Evolutionary conservation across 73 alveolate genomes (phyloP).

Genomic region (Breviolum minutum): DNA sequence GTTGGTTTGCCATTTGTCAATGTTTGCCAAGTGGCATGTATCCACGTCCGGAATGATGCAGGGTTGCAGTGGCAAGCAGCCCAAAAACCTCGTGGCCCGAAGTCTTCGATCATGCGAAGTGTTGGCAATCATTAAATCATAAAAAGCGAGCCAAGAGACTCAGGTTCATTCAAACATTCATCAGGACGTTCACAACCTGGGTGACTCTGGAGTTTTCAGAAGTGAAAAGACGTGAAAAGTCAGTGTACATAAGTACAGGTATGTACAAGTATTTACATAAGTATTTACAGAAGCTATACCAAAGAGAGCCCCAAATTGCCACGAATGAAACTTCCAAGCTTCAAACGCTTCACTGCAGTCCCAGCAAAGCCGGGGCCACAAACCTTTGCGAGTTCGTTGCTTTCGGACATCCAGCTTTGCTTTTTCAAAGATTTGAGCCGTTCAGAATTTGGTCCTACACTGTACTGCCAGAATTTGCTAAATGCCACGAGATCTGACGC

Average conservation of each 20-base stretch:
- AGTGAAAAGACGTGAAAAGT: background rate
- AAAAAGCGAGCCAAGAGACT: background rate
- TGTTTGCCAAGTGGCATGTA: constrained; percentile 9
- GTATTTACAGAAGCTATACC: background rate
- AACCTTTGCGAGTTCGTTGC: background rate
- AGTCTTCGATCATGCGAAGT: background rate
- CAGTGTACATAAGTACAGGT: background rate
- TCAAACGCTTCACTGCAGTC: background rate
- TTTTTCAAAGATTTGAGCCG: too few relatives aligned
- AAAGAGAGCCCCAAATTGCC: background rate
- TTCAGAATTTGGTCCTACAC: too few relatives aligned
- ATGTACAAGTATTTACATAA: background rate
- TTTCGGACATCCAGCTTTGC: background rate
- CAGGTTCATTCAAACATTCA: background rate
- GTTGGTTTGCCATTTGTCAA: too few relatives aligned
- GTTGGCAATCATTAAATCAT: background rate
- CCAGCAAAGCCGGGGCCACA: constrained; percentile 19
- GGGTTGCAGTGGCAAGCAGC: constrained; percentile 54
- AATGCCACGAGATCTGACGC: too few relatives aligned
- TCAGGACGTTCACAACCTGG: constrained; percentile 28
- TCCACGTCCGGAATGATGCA: constrained; percentile 68
- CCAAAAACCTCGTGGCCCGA: constrained; percentile 25
- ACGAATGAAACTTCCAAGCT: background rate
- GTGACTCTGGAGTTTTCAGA: background rate
- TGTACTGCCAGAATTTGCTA: too few relatives aligned